Conservation (phyloP, 768 basidiomycete genomes). For the Podaxis sp. region DNA sequence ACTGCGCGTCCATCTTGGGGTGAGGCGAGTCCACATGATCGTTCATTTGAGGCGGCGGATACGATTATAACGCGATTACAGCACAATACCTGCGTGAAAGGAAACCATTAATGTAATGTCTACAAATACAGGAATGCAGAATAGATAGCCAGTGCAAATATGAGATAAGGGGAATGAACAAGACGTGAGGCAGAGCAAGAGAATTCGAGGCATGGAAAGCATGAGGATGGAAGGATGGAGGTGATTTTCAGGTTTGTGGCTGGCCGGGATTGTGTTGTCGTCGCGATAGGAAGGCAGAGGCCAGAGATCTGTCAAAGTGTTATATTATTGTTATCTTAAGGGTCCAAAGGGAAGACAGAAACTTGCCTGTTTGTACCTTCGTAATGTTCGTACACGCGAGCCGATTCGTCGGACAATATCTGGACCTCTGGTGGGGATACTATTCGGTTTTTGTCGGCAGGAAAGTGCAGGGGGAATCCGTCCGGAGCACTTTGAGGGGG, state of each 20-base stretch:
- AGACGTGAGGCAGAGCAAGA: background rate
- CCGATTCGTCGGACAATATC: conserved; percentile 36
- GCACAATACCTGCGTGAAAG: background rate
- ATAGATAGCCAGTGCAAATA: conserved; percentile 17
- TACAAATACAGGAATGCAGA: conserved; percentile 14
- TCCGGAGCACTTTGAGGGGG: conserved; percentile 2
- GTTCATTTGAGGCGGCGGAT: background rate
- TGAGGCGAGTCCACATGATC: background rate
- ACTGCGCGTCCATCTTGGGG: background rate
- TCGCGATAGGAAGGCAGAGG: conserved; percentile 65
- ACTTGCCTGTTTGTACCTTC: conserved; percentile 62
- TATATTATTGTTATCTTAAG: background rate
- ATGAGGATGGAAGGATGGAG: conserved; percentile 1
- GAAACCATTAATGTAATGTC: conserved; percentile 6
- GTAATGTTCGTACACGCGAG: conserved; percentile 57
- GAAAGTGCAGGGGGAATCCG: background rate
- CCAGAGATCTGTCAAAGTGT: conserved; percentile 47
- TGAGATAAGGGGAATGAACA: conserved; percentile 9
- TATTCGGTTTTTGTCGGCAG: conserved; percentile 4
- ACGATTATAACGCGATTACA: background rate
- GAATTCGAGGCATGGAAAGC: background rate
- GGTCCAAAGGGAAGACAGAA: background rate
- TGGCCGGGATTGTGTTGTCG: conserved; percentile 39
- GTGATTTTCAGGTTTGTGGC: conserved; percentile 7
- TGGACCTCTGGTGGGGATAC: background rate